Conservation (phyloP, 2,329 filamentous ascomycete genomes). For the Dryadomyces quercus-mongolicae region DNA sequence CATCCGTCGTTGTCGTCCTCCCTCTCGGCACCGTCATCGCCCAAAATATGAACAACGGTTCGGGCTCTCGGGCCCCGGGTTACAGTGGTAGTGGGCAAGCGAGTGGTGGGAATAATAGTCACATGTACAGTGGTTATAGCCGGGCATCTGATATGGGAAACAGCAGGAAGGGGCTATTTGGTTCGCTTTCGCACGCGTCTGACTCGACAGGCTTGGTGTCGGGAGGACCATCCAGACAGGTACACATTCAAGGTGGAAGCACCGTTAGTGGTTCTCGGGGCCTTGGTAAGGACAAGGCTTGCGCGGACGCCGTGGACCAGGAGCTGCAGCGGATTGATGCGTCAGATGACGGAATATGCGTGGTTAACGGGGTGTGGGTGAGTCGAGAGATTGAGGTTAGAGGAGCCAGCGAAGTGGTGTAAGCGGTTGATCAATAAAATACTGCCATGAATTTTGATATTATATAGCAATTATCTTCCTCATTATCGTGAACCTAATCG, state of each 20-base stretch:
- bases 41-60: slow-evolving; percentile 23
- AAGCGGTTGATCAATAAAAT: no score
- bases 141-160: neutral
- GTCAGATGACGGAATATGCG: neutral
- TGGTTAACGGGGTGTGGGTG: slow-evolving; percentile 10
- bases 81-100: neutral
- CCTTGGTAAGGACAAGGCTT: neutral
- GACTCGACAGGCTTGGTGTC: slow-evolving; percentile 3
- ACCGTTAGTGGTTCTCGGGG: neutral
- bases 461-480: no score
- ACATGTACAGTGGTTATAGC: neutral
- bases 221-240: slow-evolving; percentile 4
- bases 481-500: no score
- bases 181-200: slow-evolving; percentile 6
- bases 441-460: no score
- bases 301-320: slow-evolving; percentile 10
- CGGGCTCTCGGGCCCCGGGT: neutral
- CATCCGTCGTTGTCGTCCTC: slow-evolving; percentile 37
- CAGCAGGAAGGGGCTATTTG: neutral
- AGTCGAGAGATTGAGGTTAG: slow-evolving; percentile 11
- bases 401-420: neutral
- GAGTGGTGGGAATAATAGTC: neutral
- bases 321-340: slow-evolving; percentile 15
- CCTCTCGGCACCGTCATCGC: slow-evolving; percentile 40
- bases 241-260: neutral